Evolutionary conservation across 2,329 filamentous ascomycete species (phyloP).

Genomic region (Escovopsis sp.): DNA sequence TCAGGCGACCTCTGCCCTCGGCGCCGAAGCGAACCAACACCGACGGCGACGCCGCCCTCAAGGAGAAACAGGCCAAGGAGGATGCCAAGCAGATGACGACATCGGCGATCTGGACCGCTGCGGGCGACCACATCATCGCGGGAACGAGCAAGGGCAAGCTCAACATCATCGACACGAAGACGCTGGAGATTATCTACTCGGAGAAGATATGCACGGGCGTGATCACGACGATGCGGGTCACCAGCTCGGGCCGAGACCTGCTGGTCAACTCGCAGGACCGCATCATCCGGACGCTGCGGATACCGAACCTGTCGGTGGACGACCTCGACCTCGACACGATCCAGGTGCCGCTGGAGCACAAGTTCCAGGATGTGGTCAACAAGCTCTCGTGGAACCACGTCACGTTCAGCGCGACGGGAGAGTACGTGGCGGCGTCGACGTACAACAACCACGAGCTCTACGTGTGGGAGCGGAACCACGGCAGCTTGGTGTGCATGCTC

Average conservation of each 20-base stretch:
- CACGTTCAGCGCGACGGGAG: constrained; percentile 82
- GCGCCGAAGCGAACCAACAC: constrained; percentile 60
- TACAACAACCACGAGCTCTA: constrained; percentile 99
- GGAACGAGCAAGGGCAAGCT: constrained; percentile 93
- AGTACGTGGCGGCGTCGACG: constrained; percentile 92
- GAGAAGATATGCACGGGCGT: constrained; percentile 77
- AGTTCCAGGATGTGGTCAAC: constrained; percentile 96
- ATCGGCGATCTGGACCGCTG: constrained; percentile 73
- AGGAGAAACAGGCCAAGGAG: constrained; percentile 77
- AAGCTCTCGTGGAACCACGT: constrained; percentile 93
- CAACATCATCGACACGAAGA: constrained; percentile 80
- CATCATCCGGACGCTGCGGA: constrained; percentile 81
- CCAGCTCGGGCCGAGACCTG: constrained; percentile 66
- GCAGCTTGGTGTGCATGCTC: constrained; percentile 88
- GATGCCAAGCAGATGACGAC: constrained; percentile 94
- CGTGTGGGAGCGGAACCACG: constrained; percentile 90
- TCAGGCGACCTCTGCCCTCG: constrained; percentile 68
- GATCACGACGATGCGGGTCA: constrained; percentile 75
- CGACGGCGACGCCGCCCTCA: constrained; percentile 53
- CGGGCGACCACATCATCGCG: constrained; percentile 77
- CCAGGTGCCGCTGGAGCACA: constrained; percentile 85
- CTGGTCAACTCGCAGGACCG: constrained; percentile 90
- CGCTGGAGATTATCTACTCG: constrained; percentile 73
- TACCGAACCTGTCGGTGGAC: constrained; percentile 59
- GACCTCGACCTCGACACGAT: constrained; percentile 74